A percentile compares a stretch with the other conserved stretches of the same genome.
Evolutionary conservation across 768 basidiomycete species (phyloP).

Genomic region (Psilocybe cyanescens): DNA sequence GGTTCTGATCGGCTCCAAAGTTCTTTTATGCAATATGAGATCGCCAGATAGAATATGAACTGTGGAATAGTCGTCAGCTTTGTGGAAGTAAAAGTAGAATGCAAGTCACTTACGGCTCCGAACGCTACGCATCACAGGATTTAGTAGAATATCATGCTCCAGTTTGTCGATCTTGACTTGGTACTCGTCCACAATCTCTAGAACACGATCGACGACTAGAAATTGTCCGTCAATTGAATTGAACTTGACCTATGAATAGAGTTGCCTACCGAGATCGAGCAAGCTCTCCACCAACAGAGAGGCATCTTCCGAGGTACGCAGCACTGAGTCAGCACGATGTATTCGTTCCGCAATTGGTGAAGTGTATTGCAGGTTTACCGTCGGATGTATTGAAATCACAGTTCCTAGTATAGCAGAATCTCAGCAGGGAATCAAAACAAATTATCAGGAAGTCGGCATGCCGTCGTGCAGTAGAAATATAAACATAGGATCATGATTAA

Average conservation of each 20-base stretch:
- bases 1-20: conserved; percentile 69
- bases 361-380: conserved; percentile 48
- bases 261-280: conserved; percentile 49
- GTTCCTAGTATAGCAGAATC: conserved; percentile 40
- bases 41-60: conserved; percentile 79
- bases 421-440: neutral
- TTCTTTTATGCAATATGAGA: conserved; percentile 71
- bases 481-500: conserved; percentile 62
- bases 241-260: neutral
- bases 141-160: conserved; percentile 60
- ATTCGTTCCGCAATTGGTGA: conserved; percentile 61
- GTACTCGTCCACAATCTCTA: conserved; percentile 72
- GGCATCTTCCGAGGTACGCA: conserved; percentile 64
- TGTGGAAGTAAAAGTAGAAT: neutral
- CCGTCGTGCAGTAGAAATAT: conserved; percentile 68
- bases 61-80: conserved; percentile 24
- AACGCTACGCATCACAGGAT: conserved; percentile 62
- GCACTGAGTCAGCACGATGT: conserved; percentile 57
- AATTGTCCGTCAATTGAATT: neutral
- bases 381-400: conserved; percentile 60
- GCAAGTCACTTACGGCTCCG: conserved; percentile 47
- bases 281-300: conserved; percentile 64
- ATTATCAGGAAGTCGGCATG: conserved; percentile 13
- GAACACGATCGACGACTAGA: conserved; percentile 64
- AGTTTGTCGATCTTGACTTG: conserved; percentile 61